Percentiles rank a stretch among this genome's conserved stretches.
Evolutionary conservation across 768 basidiomycete genomes (phyloP).

Genomic region (Kwoniella pini): DNA sequence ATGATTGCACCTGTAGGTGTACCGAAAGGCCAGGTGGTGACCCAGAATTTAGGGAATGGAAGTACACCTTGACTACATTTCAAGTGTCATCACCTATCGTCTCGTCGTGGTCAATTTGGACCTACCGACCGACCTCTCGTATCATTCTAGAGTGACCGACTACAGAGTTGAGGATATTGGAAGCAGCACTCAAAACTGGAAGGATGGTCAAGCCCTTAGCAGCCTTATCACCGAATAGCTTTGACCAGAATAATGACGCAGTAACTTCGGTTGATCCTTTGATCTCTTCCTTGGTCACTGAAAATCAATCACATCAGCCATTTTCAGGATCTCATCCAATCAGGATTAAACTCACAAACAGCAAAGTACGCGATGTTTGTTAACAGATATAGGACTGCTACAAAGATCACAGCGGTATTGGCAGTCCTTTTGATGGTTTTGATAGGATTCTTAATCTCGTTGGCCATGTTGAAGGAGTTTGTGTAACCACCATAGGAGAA

Average conservation of each 20-base stretch:
- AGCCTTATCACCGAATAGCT: slow-evolving; percentile 36
- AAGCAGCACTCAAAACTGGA: slow-evolving; percentile 31
- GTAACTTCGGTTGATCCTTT: slow-evolving; percentile 21
- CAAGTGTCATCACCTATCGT: neutral
- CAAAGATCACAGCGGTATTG: slow-evolving; percentile 27
- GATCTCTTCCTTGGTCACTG: slow-evolving; percentile 28
- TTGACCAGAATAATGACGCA: slow-evolving; percentile 34
- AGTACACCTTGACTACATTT: slow-evolving; percentile 59
- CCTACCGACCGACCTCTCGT: slow-evolving; percentile 58
- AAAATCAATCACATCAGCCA: neutral
- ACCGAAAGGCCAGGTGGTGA: slow-evolving; percentile 70
- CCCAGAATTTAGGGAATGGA: slow-evolving; percentile 65
- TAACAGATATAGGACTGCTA: slow-evolving; percentile 36
- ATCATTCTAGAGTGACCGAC: slow-evolving; percentile 59
- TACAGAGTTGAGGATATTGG: slow-evolving; percentile 24
- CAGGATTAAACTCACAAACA: slow-evolving; percentile 17
- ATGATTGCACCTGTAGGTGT: slow-evolving; percentile 68
- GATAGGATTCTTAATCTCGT: slow-evolving; percentile 37
- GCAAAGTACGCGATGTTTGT: slow-evolving; percentile 43
- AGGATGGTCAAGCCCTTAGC: slow-evolving; percentile 31
- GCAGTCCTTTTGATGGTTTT: slow-evolving; percentile 31
- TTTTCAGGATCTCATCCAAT: neutral
- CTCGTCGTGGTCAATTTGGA: neutral
- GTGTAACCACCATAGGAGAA: slow-evolving; percentile 41
- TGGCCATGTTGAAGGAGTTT: slow-evolving; percentile 38